Evolutionary conservation across 2,329 filamentous ascomycete genomes (phyloP).

Genomic region (Eutypa lata): DNA sequence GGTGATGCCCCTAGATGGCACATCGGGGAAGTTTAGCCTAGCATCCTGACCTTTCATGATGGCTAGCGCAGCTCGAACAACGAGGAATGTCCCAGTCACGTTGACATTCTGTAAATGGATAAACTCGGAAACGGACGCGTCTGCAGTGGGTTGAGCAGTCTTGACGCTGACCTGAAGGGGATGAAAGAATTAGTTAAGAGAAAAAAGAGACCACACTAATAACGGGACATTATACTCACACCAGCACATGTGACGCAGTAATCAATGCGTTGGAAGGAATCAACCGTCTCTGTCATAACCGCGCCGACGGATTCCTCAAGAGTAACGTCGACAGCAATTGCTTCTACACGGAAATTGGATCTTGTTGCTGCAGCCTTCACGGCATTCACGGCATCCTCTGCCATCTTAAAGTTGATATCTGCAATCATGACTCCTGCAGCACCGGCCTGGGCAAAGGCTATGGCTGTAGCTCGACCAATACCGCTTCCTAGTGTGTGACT

Average conservation of each 20-base stretch:
- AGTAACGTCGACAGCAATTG: conserved; percentile 2
- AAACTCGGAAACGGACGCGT: conserved; percentile 4
- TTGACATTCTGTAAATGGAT: conserved; percentile 7
- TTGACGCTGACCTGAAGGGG: neutral
- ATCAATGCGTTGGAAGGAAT: conserved; percentile 12
- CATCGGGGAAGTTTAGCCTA: neutral
- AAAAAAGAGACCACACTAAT: no score
- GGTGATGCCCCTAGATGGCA: conserved; percentile 1
- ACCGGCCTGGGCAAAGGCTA: conserved; percentile 2
- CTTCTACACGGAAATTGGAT: neutral
- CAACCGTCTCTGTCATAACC: neutral
- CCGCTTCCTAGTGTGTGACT: conserved; percentile 3
- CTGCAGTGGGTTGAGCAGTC: neutral
- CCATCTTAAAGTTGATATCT: conserved; percentile 6
- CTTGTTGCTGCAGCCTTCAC: neutral
- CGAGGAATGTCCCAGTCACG: conserved; percentile 8
- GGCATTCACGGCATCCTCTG: neutral
- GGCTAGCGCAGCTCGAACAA: conserved; percentile 2
- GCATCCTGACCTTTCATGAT: conserved; percentile 11
- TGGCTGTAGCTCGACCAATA: conserved; percentile 6
- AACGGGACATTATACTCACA: no score
- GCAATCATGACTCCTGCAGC: conserved; percentile 5
- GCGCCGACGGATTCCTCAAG: conserved; percentile 1
- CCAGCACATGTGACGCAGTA: conserved; percentile 18
- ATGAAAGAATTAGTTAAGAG: neutral